A percentile compares a stretch with the other conserved stretches of the same genome.
phyloP scores from a whole-genome alignment of 257 asterid genomes.

The Solanum appendiculatum region DNA sequence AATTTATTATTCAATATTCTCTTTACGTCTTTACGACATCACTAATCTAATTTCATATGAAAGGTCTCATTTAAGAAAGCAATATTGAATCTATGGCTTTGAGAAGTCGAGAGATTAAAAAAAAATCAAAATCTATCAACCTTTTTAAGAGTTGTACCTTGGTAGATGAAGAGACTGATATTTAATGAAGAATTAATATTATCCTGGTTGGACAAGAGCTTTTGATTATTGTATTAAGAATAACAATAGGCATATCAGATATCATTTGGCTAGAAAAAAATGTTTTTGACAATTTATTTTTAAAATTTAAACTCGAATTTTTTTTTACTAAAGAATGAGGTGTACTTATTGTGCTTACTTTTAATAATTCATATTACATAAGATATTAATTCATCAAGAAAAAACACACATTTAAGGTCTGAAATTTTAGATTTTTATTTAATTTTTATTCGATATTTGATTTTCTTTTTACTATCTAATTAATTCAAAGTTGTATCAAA shows the following conservation, averaged over 20 bases:
- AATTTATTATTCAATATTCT: too few species aligned
- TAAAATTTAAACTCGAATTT: too few species aligned
- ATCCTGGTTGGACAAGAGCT: background rate
- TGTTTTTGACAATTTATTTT: too few species aligned
- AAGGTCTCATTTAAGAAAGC: background rate
- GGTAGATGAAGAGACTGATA: accelerated
- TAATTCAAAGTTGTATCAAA: too few species aligned
- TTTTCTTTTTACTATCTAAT: too few species aligned
- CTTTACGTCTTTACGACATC: accelerated
- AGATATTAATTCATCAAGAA: too few species aligned
- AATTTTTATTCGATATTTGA: too few species aligned
- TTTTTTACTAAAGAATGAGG: too few species aligned
- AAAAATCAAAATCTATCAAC: background rate
- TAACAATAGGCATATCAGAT: accelerated
- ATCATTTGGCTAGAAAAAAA: background rate
- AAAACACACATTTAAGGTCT: too few species aligned
- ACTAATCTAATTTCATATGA: background rate
- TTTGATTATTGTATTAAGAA: accelerated
- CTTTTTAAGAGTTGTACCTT: background rate
- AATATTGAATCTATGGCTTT: background rate
- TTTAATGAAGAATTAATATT: background rate
- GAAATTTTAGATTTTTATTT: too few species aligned
- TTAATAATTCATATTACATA: too few species aligned
- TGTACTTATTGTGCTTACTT: too few species aligned
- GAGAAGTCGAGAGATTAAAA: background rate